Conservation (phyloP, 169 alveolate genomes). For the Plasmodium falciparum region DNA sequence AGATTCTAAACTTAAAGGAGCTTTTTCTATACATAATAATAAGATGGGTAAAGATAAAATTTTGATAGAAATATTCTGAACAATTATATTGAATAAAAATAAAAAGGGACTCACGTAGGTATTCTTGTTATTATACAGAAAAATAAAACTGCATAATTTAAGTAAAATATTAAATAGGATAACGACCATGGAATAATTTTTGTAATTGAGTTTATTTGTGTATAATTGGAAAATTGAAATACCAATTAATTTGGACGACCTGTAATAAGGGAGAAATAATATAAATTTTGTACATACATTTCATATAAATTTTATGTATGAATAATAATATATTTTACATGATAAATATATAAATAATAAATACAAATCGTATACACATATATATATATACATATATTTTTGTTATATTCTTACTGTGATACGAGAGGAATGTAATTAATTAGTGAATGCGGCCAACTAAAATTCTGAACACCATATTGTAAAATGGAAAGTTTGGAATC, state of each 20-base stretch:
- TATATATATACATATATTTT: not conserved
- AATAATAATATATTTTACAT: not conserved
- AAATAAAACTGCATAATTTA: slow-evolving; percentile 34
- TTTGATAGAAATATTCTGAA: slow-evolving; percentile 62
- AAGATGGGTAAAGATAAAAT: slow-evolving; percentile 58
- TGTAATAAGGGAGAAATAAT: slow-evolving; percentile 7
- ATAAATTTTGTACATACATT: not conserved
- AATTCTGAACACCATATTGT: slow-evolving; percentile 65
- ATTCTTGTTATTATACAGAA: slow-evolving; percentile 47
- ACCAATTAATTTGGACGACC: slow-evolving; percentile 61
- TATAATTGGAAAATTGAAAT: slow-evolving; percentile 53
- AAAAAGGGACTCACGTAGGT: slow-evolving; percentile 62
- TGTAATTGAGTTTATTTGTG: slow-evolving; percentile 35
- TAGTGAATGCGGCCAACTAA: slow-evolving; percentile 63
- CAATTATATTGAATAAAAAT: slow-evolving; percentile 48
- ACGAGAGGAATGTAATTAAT: slow-evolving; percentile 51
- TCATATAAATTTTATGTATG: no score
- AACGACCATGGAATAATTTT: slow-evolving; percentile 53
- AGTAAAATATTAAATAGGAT: slow-evolving; percentile 34
- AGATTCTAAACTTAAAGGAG: slow-evolving; percentile 69
- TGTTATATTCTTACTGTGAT: slow-evolving; percentile 46
- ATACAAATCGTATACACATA: not conserved
- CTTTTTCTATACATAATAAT: slow-evolving; percentile 52
- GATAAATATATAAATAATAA: not conserved
- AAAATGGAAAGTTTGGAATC: slow-evolving; percentile 48